Percentiles rank a stretch among this genome's conserved stretches.
Conservation (phyloP, 176 grass and related monocot genomes). For the Microstegium vimineum region DNA sequence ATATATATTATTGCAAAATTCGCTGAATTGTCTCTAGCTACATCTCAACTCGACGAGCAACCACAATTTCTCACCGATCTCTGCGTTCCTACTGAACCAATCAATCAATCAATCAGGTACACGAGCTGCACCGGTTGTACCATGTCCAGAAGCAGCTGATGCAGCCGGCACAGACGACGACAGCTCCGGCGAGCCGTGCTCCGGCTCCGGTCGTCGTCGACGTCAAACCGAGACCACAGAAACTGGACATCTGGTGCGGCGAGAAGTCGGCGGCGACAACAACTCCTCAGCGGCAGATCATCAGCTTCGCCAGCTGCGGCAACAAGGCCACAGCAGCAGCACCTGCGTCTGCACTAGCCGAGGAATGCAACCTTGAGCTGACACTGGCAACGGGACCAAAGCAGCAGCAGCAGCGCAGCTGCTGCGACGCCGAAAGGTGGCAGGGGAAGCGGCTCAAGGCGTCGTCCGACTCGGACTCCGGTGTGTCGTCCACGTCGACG, state of each 20-base stretch:
- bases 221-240: not conserved
- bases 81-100: not conserved
- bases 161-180: not conserved
- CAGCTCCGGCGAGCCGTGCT: not conserved
- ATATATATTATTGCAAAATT: not conserved
- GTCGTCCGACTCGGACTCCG: slow-evolving; percentile 36
- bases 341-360: not conserved
- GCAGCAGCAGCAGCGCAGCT: not conserved
- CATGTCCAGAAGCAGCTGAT: slow-evolving; percentile 51
- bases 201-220: not conserved
- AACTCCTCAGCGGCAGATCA: not conserved
- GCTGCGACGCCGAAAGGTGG: not conserved
- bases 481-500: slow-evolving; percentile 43
- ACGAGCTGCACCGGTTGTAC: slow-evolving; percentile 69
- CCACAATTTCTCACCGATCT: not conserved
- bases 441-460: slow-evolving; percentile 32
- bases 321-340: not conserved
- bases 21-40: not conserved
- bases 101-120: slow-evolving; percentile 39
- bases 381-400: slow-evolving; percentile 55
- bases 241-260: not conserved
- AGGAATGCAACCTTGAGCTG: slow-evolving; percentile 52
- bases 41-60: too few species aligned
- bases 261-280: not conserved
- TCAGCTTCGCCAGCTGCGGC: slow-evolving; percentile 11